Evolutionary conservation across 371 early-diverging fungal species (phyloP), one percentile per base, ranked within the genome.

Genomic region (Lichtheimia hyalospora): DNA sequence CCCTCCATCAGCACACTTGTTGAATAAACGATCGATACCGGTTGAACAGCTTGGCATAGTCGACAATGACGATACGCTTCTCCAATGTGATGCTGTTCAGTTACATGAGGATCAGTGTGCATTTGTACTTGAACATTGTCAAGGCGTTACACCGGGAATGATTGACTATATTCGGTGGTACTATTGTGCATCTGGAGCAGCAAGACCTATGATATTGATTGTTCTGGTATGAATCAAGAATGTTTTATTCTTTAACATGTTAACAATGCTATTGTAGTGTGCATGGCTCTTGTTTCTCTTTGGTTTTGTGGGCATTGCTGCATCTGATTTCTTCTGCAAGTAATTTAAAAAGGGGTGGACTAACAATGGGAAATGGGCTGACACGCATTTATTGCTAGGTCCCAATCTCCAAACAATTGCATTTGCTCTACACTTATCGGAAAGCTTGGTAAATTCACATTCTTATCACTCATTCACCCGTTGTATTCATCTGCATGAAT

Each of bases 241-340:
- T 39, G 23, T 39, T 39, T 15, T 34, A 23, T 16, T 15, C 14
- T 21, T 34, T 61, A 24, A n/a, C n/a, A n/a, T n/a, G n/a, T 4
- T 1, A 7, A 49, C 25, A 15, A 13, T 41, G 46, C 8, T 21
- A 18, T 23, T 46, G 1, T 20, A 84, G 87, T 77, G 74, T 54
- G 21, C 62, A 10, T 85, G 87, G 86, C 54, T 86, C 49, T 34
- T 83, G 20, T 86, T 84, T 57, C 64, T 87, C 10, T 89, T 89
- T 72, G 85, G 84, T 0, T 85, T 87, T 61, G 81, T 87, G 2
- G 87, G 89, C 14, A 82, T 86, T 12, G 84, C 87, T n/a, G 89
- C 89, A 3, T 86, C 87, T 16, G 89, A 89, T 58, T 89, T 87
- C 54, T 89, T 89, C 60, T 89, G 89, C 81, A 78, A 70, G 74